phyloP scores from a whole-genome alignment of 2,329 filamentous ascomycete species.

The Neophaeococcomyces mojaviensis region DNA sequence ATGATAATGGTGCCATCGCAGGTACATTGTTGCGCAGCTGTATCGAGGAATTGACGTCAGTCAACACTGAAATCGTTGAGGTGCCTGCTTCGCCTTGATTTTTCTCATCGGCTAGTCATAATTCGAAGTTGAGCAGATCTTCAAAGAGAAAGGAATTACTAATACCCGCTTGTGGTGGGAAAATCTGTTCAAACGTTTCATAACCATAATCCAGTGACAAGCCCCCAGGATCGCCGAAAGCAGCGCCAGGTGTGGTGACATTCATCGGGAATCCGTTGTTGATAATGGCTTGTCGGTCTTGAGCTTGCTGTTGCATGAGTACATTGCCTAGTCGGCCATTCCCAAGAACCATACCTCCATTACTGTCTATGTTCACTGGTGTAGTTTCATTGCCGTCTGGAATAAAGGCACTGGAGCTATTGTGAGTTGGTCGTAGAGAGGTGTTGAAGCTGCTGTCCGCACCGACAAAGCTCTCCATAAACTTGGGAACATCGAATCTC shows the following conservation, averaged over 20 bases:
- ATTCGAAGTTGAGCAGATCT: constrained; percentile 14
- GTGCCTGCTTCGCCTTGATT: background rate
- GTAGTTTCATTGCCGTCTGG: background rate
- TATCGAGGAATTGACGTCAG: background rate
- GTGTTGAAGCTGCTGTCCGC: constrained; percentile 18
- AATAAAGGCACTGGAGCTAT: no score
- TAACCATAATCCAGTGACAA: constrained; percentile 2
- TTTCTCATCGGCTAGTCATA: constrained; percentile 8
- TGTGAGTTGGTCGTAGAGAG: constrained; percentile 7
- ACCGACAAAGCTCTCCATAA: constrained; percentile 19
- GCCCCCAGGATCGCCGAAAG: background rate
- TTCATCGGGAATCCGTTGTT: background rate
- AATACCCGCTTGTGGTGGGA: constrained; percentile 19
- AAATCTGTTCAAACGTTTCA: constrained; percentile 12
- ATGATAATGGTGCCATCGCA: no score
- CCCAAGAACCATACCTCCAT: background rate
- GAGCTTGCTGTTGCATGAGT: background rate
- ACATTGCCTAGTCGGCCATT: constrained; percentile 5
- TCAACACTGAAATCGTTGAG: background rate
- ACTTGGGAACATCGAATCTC: constrained; percentile 23
- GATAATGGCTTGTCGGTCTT: background rate
- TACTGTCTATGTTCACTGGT: background rate
- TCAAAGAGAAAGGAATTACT: constrained; percentile 21
- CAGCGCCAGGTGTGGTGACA: background rate
- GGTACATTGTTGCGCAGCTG: no score